Conservation (phyloP, 2,329 filamentous ascomycete species). For the Aspergillus brunneoviolaceus region DNA sequence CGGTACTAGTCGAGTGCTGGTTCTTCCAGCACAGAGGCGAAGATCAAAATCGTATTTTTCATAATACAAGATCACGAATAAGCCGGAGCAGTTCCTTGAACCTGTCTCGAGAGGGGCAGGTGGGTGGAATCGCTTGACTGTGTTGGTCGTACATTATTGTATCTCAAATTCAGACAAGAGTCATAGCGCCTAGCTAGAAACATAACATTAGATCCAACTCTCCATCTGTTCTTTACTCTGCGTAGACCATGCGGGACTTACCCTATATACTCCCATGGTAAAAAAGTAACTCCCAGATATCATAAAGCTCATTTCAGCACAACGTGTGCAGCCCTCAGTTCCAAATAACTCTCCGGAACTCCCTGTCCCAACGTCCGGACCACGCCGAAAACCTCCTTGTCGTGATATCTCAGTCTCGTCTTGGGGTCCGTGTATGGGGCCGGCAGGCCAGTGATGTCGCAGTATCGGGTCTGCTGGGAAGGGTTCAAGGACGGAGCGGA, state of each 20-base stretch:
- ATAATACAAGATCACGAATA: slow-evolving; percentile 76
- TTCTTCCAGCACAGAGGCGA: slow-evolving; percentile 65
- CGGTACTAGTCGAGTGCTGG: slow-evolving; percentile 64
- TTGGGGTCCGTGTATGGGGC: slow-evolving; percentile 93
- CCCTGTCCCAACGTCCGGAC: slow-evolving; percentile 79
- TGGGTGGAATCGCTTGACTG: slow-evolving; percentile 97
- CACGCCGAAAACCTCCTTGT: slow-evolving; percentile 85
- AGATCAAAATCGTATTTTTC: slow-evolving; percentile 56
- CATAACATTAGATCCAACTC: neutral
- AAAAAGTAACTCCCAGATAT: neutral
- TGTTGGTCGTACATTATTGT: slow-evolving; percentile 72
- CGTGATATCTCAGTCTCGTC: slow-evolving; percentile 86
- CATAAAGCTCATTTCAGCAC: slow-evolving; percentile 68
- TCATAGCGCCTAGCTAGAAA: neutral
- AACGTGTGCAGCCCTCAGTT: slow-evolving; percentile 86
- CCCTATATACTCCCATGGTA: neutral
- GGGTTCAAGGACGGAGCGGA: slow-evolving; percentile 80
- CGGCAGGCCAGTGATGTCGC: slow-evolving; percentile 91
- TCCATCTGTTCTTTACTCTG: neutral
- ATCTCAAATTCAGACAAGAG: slow-evolving; percentile 5
- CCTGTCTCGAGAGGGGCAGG: slow-evolving; percentile 73
- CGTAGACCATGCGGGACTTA: neutral
- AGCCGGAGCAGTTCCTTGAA: slow-evolving; percentile 96
- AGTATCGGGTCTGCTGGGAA: slow-evolving; percentile 82
- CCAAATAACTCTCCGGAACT: slow-evolving; percentile 82